phyloP scores from a whole-genome alignment of 164 flowering plant genomes.

The grape (Vitis vinifera) region DNA sequence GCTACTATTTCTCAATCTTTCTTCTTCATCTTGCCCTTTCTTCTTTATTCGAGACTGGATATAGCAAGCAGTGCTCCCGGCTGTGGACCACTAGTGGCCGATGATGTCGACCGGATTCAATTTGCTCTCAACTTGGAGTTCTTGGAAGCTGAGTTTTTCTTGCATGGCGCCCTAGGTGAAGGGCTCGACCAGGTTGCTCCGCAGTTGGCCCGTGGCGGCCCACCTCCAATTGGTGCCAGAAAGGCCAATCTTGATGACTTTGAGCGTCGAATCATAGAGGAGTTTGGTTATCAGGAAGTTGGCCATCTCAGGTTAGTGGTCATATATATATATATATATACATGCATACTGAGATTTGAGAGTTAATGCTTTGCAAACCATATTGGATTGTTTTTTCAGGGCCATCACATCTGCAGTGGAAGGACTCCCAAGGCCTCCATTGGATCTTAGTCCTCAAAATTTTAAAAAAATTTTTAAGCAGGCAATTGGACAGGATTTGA shows the following conservation, averaged over 20 bases:
- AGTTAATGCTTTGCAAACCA: no score
- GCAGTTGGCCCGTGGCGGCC: slow-evolving; percentile 18
- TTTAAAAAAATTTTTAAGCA: slow-evolving; percentile 41
- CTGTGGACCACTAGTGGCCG: slow-evolving; percentile 7
- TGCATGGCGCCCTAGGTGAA: slow-evolving; percentile 14
- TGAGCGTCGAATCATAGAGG: slow-evolving; percentile 14
- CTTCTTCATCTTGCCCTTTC: neutral
- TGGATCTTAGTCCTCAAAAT: slow-evolving; percentile 37
- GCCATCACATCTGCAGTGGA: slow-evolving; percentile 41
- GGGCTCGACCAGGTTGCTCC: slow-evolving; percentile 26
- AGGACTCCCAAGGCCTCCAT: slow-evolving; percentile 60
- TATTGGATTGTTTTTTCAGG: slow-evolving; percentile 27
- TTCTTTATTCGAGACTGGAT: neutral
- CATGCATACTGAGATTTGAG: no score
- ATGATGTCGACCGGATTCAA: slow-evolving; percentile 10
- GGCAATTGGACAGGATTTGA: slow-evolving; percentile 42
- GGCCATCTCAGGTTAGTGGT: slow-evolving; percentile 9
- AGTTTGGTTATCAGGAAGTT: slow-evolving; percentile 26
- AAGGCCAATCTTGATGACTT: slow-evolving; percentile 25
- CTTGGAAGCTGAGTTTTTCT: slow-evolving; percentile 32
- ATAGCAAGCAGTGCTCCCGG: neutral
- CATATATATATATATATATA: no score
- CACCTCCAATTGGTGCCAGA: slow-evolving; percentile 23
- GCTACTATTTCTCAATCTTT: neutral
- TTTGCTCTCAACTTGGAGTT: slow-evolving; percentile 31